A percentile compares a stretch with the other conserved stretches of the same genome.
phyloP scores from a whole-genome alignment of 108 stramenopile genomes.

The Chaetoceros muelleri region DNA sequence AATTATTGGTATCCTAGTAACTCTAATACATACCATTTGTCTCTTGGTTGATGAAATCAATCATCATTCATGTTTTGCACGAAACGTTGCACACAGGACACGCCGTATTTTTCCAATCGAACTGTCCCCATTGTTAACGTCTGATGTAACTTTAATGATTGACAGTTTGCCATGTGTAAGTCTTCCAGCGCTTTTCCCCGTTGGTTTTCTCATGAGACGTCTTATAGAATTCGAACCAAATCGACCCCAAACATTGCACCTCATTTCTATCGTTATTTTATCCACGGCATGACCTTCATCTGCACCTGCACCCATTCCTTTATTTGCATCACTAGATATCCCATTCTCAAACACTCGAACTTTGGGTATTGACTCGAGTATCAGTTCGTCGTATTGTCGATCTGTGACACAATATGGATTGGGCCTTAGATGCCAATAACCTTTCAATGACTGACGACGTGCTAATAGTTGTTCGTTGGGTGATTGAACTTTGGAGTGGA shows the following conservation, averaged over 20 bases:
- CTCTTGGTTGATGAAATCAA: too few relatives aligned
- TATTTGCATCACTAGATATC: background rate
- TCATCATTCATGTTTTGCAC: background rate
- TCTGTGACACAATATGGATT: slow-evolving; percentile 83
- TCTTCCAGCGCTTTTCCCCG: background rate
- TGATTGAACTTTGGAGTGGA: background rate
- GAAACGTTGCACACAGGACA: background rate
- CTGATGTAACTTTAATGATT: background rate
- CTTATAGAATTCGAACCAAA: background rate
- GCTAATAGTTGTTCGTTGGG: background rate
- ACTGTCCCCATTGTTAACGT: background rate
- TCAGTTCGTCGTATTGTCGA: slow-evolving; percentile 55
- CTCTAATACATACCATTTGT: background rate
- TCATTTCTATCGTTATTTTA: background rate
- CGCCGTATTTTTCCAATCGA: background rate
- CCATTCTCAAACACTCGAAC: background rate
- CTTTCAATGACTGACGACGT: slow-evolving; percentile 16
- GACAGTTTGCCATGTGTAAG: background rate
- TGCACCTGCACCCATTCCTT: background rate
- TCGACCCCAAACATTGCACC: background rate
- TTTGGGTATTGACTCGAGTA: slow-evolving; percentile 36
- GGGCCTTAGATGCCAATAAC: slow-evolving; percentile 45
- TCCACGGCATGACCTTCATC: too few relatives aligned
- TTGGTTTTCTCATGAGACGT: background rate
- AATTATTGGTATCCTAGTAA: too few relatives aligned